A percentile compares a stretch with the other conserved stretches of the same genome.
These are phyloP conservation scores for Dimocarpus longan DNA, from an alignment of 345 rosid species.

Conservation along the genomic window DNA sequence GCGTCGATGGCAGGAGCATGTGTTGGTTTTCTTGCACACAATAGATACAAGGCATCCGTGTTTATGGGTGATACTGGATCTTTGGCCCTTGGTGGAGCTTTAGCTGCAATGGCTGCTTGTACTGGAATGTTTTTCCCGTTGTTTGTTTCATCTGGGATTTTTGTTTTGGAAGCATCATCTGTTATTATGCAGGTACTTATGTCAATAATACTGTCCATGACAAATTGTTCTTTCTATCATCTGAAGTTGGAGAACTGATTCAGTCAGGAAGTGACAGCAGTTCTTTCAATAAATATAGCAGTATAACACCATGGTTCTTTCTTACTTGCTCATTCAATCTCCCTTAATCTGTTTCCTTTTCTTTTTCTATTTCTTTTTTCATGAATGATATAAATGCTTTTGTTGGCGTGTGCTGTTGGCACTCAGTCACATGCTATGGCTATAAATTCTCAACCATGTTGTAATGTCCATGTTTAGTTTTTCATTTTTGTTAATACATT, in stretches of 20 bases:
- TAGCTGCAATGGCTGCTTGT: slow-evolving; percentile 96
- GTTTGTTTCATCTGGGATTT: slow-evolving; percentile 76
- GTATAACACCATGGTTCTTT: background rate
- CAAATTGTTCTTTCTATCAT: slow-evolving; percentile 5
- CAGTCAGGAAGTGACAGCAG: background rate
- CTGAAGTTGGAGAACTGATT: background rate
- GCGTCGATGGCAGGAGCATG: slow-evolving; percentile 97
- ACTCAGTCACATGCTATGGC: background rate
- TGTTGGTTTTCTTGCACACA: slow-evolving; percentile 87
- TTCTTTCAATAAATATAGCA: background rate
- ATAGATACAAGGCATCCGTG: slow-evolving; percentile 78
- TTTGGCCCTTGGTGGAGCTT: slow-evolving; percentile 85
- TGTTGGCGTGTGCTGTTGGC: background rate
- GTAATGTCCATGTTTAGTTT: background rate
- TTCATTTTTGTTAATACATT: background rate
- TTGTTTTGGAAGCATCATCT: slow-evolving; percentile 63
- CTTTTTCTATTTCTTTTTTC: background rate
- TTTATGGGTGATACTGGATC: slow-evolving; percentile 88
- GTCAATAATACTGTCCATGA: background rate
- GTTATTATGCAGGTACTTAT: slow-evolving; percentile 64
- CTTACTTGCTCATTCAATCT: background rate
- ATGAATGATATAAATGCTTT: background rate
- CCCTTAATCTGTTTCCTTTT: background rate
- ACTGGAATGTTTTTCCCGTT: slow-evolving; percentile 95
- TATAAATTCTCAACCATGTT: background rate